Base-by-base conservation (phyloP, 2,329 filamentous ascomycete genomes). In the Ampelomyces quisqualis region DNA sequence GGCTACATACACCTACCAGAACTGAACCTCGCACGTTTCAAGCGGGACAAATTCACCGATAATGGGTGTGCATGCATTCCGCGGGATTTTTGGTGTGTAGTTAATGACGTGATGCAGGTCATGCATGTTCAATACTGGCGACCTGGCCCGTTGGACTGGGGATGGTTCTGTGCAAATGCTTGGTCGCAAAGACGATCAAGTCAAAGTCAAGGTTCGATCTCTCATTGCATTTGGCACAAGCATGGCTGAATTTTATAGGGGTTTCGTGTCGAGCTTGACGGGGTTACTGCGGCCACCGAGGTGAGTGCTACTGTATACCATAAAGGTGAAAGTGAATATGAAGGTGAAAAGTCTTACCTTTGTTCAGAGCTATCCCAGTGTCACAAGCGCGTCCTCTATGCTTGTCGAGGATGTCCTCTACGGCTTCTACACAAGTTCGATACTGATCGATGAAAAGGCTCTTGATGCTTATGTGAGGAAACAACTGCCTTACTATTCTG, bases 261-360 rank as follows among this genome's bases (percentile, higher is more conserved):
- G 6, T 81, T 82, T 57, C 76, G 80, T 17, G 76, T 83, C 31
- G 79, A 82, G 58, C 73, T 82, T 7, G 79, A 81, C 40, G 77
- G 79, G 23, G 73, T 82, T 19, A 72, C 78, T 6, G 44, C 57
- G 19, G 53, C 56, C 7, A 51, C 65, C 19, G 63, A 57, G 42
- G 52, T 53, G 43, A 18, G 17, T 13, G 2, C 3, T 18, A 23
- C 7, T 36, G 14, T 13, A 14, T 10, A 21, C 7, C 13, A 8
- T 24, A 2, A 15, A 18, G 1, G 20, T 19, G 13, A 9, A 7
- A 8, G 34, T 14, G 27, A n/a, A 22, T 47, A n/a, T n/a, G n/a
- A n/a, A n/a, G n/a, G n/a, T 48, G 34, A 52, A 31, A 21, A 28
- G 5, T 11, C n/a, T 28, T 7, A 9, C 5, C 2, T 4, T 8